Evolutionary conservation across 257 asterid species (phyloP).

Genomic region (Solanum peruvianum): DNA sequence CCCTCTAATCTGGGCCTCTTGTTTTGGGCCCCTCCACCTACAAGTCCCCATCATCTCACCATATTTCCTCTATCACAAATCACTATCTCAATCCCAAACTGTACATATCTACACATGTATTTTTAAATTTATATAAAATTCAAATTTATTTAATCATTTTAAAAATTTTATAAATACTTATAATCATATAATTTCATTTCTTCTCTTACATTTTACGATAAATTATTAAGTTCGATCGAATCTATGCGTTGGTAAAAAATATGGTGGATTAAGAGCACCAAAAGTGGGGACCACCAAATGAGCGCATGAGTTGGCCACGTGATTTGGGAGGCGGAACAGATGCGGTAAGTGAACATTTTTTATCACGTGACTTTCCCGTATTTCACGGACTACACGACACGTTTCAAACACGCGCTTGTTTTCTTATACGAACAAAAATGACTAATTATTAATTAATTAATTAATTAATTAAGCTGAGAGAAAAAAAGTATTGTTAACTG

Average conservation of each 20-base stretch:
- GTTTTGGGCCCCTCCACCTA: not conserved
- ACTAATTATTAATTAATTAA: not conserved
- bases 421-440: not conserved
- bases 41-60: not conserved
- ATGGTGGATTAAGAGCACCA: not conserved
- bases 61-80: not conserved
- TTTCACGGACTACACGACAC: constrained; percentile 34
- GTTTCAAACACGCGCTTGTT: constrained; percentile 4
- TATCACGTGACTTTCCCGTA: constrained; percentile 65
- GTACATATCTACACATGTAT: not conserved
- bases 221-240: not conserved
- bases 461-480: not conserved
- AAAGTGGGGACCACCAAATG: constrained; percentile 24
- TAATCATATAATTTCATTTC: not conserved
- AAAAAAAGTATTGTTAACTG: constrained; percentile 56
- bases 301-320: constrained; percentile 83
- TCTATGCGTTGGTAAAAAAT: no score
- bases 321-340: constrained; percentile 50
- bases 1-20: not conserved
- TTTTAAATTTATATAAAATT: no score
- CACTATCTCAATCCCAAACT: not conserved
- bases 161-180: no score
- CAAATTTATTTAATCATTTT: no score
- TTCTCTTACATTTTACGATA: not conserved
- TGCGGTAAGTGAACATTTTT: constrained; percentile 43